phyloP scores from a whole-genome alignment of 805 yeast genomes.

The Hanseniaspora valbyensis region DNA sequence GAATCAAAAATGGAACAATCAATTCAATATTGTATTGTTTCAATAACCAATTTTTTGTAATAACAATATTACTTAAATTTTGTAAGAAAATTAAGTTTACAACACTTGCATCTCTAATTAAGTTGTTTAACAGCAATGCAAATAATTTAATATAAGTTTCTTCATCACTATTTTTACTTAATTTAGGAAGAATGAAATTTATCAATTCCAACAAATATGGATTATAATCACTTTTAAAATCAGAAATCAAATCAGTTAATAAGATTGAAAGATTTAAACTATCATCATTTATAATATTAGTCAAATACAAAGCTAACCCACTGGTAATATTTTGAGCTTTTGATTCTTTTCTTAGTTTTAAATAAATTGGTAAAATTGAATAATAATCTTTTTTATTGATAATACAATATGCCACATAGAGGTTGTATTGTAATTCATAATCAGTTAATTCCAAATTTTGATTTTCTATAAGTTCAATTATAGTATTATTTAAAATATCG shows the following conservation, averaged over 20 bases:
- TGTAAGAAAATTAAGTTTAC: constrained; percentile 6
- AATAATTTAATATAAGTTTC: not conserved
- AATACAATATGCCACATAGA: constrained; percentile 1
- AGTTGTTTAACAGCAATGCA: constrained; percentile 2
- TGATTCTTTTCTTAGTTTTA: not conserved
- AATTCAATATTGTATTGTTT: constrained; percentile 58
- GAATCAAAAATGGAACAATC: constrained; percentile 34
- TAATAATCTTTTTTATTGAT: not conserved
- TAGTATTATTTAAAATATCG: not conserved
- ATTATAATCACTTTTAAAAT: not conserved
- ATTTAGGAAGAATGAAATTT: not conserved
- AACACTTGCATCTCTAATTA: not conserved
- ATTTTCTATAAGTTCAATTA: not conserved
- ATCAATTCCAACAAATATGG: not conserved
- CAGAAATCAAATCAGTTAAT: not conserved
- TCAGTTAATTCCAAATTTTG: not conserved
- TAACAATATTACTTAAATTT: not conserved
- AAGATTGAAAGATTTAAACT: not conserved
- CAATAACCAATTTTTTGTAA: constrained; percentile 44
- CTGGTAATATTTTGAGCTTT: not conserved
- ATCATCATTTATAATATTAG: not conserved
- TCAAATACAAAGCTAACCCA: constrained; percentile 1
- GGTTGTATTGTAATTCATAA: not conserved
- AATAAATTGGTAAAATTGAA: constrained; percentile 1
- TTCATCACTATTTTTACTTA: constrained; percentile 1